These are phyloP conservation scores for Cadophora malorum DNA, from an alignment of 2,329 filamentous ascomycete genomes.

Conservation along the genomic window DNA sequence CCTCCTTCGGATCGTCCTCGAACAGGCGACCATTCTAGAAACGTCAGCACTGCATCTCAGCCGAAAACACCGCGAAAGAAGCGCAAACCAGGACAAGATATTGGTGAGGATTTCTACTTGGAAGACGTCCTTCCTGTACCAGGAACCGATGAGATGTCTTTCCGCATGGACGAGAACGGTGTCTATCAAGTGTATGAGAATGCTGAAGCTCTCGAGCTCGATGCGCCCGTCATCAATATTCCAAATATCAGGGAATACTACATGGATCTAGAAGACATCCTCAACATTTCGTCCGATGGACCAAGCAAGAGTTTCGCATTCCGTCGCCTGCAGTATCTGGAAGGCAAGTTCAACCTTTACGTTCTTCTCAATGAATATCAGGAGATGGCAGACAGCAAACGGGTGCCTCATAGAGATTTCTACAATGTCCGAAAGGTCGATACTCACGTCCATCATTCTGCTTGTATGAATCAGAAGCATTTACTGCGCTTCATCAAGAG, in stretches of 20 bases:
- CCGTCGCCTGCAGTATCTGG: conserved; percentile 89
- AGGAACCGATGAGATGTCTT: conserved; percentile 70
- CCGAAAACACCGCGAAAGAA: conserved; percentile 59
- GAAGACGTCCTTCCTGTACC: conserved; percentile 79
- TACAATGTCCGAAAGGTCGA: conserved; percentile 99
- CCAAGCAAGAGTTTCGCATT: conserved; percentile 98
- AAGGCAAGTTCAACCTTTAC: conserved; percentile 97
- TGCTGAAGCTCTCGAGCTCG: conserved; percentile 63
- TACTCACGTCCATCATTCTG: conserved; percentile 98
- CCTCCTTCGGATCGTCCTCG: conserved; percentile 43
- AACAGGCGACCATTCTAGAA: conserved; percentile 32
- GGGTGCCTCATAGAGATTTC: conserved; percentile 96
- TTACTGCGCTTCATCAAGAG: conserved; percentile 98
- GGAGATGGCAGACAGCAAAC: conserved; percentile 97
- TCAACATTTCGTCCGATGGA: conserved; percentile 91
- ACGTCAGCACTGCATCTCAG: conserved; percentile 32
- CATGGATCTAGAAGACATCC: conserved; percentile 86
- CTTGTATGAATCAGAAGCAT: conserved; percentile 99
- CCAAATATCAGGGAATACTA: conserved; percentile 95
- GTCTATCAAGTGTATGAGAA: conserved; percentile 93
- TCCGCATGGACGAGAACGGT: conserved; percentile 79
- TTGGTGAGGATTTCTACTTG: conserved; percentile 91
- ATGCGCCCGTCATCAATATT: conserved; percentile 78
- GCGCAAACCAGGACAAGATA: conserved; percentile 86
- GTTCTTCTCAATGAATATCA: conserved; percentile 94